Base-by-base conservation (phyloP, 192 early-diverging fungal species). In the Funneliformis geosporum region DNA sequence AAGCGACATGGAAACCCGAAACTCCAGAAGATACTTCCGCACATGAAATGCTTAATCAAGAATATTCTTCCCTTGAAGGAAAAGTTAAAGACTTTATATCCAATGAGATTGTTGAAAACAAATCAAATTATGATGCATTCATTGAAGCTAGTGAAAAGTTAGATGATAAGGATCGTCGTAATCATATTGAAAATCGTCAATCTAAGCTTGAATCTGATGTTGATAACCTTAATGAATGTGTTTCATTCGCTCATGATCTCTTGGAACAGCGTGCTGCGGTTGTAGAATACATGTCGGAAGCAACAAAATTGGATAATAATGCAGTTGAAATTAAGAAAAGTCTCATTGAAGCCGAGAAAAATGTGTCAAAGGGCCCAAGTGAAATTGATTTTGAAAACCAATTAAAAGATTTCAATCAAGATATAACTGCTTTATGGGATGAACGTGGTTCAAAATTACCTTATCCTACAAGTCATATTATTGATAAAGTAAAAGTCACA, bases 61-160 rank as follows among this genome's bases (percentile, higher is more conserved):
- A 75, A 75, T 75, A n/a, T 40, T 39, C 47, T 10, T 25, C 21
- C 8, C 11, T 75, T n/a, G 38, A 75, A 61, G 73, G 12, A 75
- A 75, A 62, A 61, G 59, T 75, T 42, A n/a, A 75, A 16, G 28
- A 25, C 40, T n/a, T 42, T 23, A 7, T 62, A 62, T 60, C 55
- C 23, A 61, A 23, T 9, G 55, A 27, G 28, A 60, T 61, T 28
- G 18, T n/a, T 23, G 18, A 40, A 4, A 39, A 75, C 33, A 38
- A 75, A 12, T 38, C 59, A 4, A 75, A 75, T 23, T 75, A 60
- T 42, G 73, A 75, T 33, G 55, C 47, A 39, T 75, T 75, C 11
- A 75, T 75, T 61, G 38, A 60, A 1, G 73, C 73, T 8, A 75
- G 73, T 39, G 73, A 75, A n/a, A 75, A 75, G 43, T 40, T 75